phyloP scores from a whole-genome alignment of 345 rosid genomes.

The Aquilaria yunnanensis region DNA sequence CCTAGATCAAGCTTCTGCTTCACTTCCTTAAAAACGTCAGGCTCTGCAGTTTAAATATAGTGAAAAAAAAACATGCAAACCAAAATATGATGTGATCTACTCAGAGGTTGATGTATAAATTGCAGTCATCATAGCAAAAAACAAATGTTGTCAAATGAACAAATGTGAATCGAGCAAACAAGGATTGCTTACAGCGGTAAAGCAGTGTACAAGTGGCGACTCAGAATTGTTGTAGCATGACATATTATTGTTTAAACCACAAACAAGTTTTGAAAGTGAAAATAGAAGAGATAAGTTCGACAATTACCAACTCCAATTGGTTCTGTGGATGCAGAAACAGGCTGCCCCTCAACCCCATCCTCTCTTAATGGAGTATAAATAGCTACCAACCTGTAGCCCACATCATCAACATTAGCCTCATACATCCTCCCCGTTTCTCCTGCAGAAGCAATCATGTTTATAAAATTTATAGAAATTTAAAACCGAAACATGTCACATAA shows the following conservation, averaged over 20 bases:
- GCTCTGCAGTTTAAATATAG: slow-evolving; percentile 55
- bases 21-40: slow-evolving; percentile 85
- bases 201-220: too few species aligned
- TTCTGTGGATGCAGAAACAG: slow-evolving; percentile 95
- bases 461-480: slow-evolving; percentile 1
- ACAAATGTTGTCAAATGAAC: too few species aligned
- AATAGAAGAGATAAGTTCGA: background rate
- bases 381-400: slow-evolving; percentile 89
- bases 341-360: slow-evolving; percentile 94
- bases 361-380: slow-evolving; percentile 84
- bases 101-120: too few species aligned
- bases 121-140: too few species aligned
- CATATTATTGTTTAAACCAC: background rate
- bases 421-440: slow-evolving; percentile 95
- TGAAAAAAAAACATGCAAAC: background rate
- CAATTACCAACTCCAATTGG: slow-evolving; percentile 81
- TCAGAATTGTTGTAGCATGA: background rate
- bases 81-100: too few species aligned
- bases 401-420: slow-evolving; percentile 99
- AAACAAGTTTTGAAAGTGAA: background rate
- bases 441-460: slow-evolving; percentile 29
- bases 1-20: slow-evolving; percentile 88
- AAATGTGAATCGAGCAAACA: too few species aligned
- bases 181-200: too few species aligned
- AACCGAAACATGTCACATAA: background rate